A percentile compares a stretch with the other conserved stretches of the same genome.
phyloP scores from a whole-genome alignment of 1,284 basidiomycete genomes.

The Apiotrichum siamense region DNA sequence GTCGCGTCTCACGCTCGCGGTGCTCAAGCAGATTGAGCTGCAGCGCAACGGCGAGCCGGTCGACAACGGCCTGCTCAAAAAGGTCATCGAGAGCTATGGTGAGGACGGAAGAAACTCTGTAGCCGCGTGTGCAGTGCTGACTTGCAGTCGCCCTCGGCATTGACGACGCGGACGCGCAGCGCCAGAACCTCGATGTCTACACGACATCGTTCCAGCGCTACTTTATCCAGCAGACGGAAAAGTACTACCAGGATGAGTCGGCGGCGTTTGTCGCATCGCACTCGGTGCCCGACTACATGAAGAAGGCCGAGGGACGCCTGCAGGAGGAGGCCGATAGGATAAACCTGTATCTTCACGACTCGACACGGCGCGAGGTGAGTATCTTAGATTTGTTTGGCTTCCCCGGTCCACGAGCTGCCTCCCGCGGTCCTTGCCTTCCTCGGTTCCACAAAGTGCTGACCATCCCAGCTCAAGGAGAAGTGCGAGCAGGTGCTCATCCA shows the following conservation, averaged over 20 bases:
- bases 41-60: conserved; percentile 93
- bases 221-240: conserved; percentile 82
- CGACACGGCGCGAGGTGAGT: conserved; percentile 66
- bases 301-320: conserved; percentile 87
- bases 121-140: neutral
- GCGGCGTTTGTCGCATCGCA: conserved; percentile 84
- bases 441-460: neutral
- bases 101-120: conserved; percentile 12
- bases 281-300: conserved; percentile 92
- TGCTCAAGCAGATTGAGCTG: conserved; percentile 81
- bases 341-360: conserved; percentile 85
- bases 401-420: conserved; percentile 2
- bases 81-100: conserved; percentile 88
- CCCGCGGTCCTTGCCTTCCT: no score
- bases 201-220: conserved; percentile 82
- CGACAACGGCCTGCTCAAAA: conserved; percentile 89
- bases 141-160: conserved; percentile 78
- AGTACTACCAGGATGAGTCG: conserved; percentile 88
- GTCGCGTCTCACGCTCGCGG: conserved; percentile 74
- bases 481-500: conserved; percentile 91
- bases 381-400: neutral
- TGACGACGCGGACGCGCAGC: conserved; percentile 66
- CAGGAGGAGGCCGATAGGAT: conserved; percentile 94
- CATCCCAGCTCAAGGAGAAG: conserved; percentile 63
- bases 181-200: conserved; percentile 74